phyloP scores from a whole-genome alignment of 345 rosid genomes.

The Linum usitatissimum region DNA sequence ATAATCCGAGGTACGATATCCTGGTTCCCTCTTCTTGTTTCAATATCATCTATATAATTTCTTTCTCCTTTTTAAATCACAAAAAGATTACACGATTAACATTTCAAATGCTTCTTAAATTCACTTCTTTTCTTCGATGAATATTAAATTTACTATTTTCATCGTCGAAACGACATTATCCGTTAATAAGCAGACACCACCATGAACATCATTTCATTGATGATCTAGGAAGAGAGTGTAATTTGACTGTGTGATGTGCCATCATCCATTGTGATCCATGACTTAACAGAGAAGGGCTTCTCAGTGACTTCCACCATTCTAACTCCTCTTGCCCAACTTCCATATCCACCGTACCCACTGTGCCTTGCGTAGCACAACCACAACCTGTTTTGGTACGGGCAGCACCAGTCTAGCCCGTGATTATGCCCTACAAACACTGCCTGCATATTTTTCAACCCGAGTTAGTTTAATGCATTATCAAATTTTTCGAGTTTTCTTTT shows the following conservation, averaged over 20 bases:
- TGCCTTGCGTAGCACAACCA: constrained; percentile 98
- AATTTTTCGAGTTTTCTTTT: not conserved
- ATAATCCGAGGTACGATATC: too few relatives aligned
- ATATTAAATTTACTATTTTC: too few relatives aligned
- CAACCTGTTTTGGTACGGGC: constrained; percentile 46
- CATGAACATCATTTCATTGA: too few relatives aligned
- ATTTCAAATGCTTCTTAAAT: too few relatives aligned
- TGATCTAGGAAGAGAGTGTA: constrained; percentile 25
- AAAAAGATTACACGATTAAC: too few relatives aligned
- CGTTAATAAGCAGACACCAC: too few relatives aligned
- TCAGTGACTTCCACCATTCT: constrained; percentile 63
- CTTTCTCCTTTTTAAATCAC: too few relatives aligned
- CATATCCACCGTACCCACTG: constrained; percentile 79
- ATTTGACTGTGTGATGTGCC: constrained; percentile 50
- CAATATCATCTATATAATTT: too few relatives aligned
- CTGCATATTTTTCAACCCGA: constrained; percentile 20
- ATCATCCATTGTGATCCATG: constrained; percentile 95
- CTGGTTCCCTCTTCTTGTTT: too few relatives aligned
- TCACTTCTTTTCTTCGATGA: too few relatives aligned
- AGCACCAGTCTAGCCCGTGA: constrained; percentile 96
- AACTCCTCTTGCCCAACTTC: constrained; percentile 77
- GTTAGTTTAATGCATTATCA: not conserved
- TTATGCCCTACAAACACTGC: constrained; percentile 86
- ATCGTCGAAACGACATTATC: too few relatives aligned
- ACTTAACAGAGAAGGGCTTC: constrained; percentile 46